A percentile compares a stretch with the other conserved stretches of the same genome.
Evolutionary conservation across 441 rosid genomes (phyloP).

Genomic region (Arabidopsis lyrata): DNA sequence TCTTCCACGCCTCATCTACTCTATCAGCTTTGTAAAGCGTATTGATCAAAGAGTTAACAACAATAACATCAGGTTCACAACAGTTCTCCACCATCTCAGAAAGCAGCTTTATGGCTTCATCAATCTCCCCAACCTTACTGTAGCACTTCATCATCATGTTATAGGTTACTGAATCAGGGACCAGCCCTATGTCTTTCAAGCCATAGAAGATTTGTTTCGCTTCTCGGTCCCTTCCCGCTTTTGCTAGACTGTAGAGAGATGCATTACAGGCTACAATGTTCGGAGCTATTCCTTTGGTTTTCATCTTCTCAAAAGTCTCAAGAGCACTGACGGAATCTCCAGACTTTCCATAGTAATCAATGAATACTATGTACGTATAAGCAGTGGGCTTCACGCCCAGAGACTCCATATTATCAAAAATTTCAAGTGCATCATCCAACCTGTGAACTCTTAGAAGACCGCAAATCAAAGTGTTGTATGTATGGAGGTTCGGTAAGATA

Average conservation of each 20-base stretch:
- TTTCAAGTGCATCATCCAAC: conserved; percentile 66
- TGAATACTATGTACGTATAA: conserved; percentile 80
- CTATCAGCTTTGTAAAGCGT: conserved; percentile 81
- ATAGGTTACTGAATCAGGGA: conserved; percentile 87
- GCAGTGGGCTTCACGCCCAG: conserved; percentile 76
- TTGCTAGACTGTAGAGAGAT: conserved; percentile 83
- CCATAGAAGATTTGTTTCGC: conserved; percentile 76
- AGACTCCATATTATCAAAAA: conserved; percentile 68
- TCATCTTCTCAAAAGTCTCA: conserved; percentile 85
- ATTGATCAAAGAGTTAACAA: conserved; percentile 78
- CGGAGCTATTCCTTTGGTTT: conserved; percentile 77
- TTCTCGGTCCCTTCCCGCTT: conserved; percentile 68
- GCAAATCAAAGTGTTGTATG: conserved; percentile 81
- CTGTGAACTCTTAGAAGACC: conserved; percentile 72
- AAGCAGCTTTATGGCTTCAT: conserved; percentile 76
- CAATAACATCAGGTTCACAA: conserved; percentile 83
- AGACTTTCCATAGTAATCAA: conserved; percentile 86
- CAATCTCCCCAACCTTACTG: conserved; percentile 77
- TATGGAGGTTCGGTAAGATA: conserved; percentile 77
- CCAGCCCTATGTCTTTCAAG: conserved; percentile 67
- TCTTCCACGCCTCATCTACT: conserved; percentile 83
- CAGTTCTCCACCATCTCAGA: conserved; percentile 74
- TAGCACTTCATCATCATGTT: conserved; percentile 98
- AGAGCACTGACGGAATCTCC: conserved; percentile 73
- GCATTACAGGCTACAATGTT: conserved; percentile 90